These are phyloP conservation scores for Amoeboaphelidium protococcarum DNA, from an alignment of 371 early-diverging fungal genomes.

Conservation along the genomic window DNA sequence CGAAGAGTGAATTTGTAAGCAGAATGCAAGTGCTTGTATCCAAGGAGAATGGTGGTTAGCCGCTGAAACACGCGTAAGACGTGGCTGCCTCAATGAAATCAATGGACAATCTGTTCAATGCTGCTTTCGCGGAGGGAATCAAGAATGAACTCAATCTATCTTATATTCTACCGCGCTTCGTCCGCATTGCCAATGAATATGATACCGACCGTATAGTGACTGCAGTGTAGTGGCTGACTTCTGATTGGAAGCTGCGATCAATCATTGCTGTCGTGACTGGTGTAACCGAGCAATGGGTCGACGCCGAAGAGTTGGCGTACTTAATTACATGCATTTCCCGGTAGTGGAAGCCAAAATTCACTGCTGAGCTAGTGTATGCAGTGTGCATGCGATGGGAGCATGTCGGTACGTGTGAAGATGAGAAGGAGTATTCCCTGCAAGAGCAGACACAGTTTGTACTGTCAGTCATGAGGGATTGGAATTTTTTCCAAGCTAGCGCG, in stretches of 20 bases:
- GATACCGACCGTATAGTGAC: background rate
- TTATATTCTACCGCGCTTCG: background rate
- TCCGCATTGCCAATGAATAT: background rate
- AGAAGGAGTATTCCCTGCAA: background rate
- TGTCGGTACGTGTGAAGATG: too few species aligned
- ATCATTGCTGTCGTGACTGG: background rate
- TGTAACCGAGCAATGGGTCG: background rate
- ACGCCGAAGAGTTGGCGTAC: background rate
- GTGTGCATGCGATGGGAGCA: too few species aligned
- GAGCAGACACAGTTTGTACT: background rate
- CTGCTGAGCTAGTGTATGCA: background rate
- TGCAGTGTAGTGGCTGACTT: background rate
- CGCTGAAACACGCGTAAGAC: background rate
- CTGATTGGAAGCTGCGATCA: background rate
- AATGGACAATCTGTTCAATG: background rate
- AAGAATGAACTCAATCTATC: background rate
- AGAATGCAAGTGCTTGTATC: background rate
- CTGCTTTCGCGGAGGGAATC: background rate
- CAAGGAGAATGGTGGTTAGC: background rate
- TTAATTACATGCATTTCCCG: too few species aligned
- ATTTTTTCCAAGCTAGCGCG: background rate
- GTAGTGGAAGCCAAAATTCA: background rate
- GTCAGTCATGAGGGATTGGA: background rate
- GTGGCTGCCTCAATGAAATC: background rate
- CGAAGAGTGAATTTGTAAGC: background rate